Base-by-base conservation (phyloP, 805 yeast genomes). In the Starmerella asiatica region DNA sequence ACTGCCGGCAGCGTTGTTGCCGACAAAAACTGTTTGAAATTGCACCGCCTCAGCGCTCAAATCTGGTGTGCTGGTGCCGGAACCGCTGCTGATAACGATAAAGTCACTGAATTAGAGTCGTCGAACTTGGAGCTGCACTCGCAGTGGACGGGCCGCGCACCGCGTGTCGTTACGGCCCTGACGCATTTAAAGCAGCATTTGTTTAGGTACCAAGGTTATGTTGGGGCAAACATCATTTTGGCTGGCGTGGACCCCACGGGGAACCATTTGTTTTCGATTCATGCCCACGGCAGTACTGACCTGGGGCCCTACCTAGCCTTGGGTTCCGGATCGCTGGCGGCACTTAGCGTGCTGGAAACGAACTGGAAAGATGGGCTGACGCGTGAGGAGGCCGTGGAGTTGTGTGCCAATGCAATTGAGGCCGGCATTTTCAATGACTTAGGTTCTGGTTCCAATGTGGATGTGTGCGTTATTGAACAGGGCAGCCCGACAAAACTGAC, bases 51-150 rank as follows among this genome's bases (percentile, higher is more conserved):
- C 49, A 72, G 94, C 5, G 94, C 96, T 8, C 73, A 71, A 56
- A 85, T 86, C 58, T 88, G 96, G 96, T 88, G 98, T 75, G 98
- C 98, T 38, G 98, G 98, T 55, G 98, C 98, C 3, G 98, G 98
- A 61, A 91, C 98, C n/a, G 98, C 98, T 23, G 97, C 98, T 6
- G 98, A 91, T 59, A 91, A 96, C 11, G 97, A 91, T 60, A 84
- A 85, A 76, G 97, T 91, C 29, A 91, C 98, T 4, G 94, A 85
- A 60, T 69, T 91, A 56, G 85, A 85, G 51, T 75, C 84, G 28
- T 82, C 94, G 29, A 86, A 88, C 59, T 66, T 91, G 48, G 98
- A 91, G 62, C 67, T 91, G 46, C 98, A 88, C 61, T 68, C 93
- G 7, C 67, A 85, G 62, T 76, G 79, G 53, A 76, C 88, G 26